These are phyloP conservation scores for Daucus carota DNA, from an alignment of 129 eudicot species.

Conservation along the genomic window DNA sequence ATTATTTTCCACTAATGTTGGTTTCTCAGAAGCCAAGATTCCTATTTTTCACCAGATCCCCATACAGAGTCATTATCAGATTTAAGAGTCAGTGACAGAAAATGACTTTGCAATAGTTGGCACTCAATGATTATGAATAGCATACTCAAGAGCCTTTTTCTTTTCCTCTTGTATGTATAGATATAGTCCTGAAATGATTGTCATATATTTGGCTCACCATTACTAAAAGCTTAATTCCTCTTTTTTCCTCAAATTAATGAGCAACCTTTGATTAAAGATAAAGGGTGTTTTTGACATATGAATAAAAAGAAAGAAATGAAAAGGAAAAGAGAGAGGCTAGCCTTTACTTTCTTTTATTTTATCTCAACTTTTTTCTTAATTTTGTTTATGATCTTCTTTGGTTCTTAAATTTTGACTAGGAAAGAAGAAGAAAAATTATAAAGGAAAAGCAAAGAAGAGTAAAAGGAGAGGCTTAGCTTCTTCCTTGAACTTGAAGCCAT, in stretches of 20 bases:
- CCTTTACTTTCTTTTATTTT: slow-evolving; percentile 33
- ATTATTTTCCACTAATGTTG: neutral
- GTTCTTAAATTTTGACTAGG: slow-evolving; percentile 14
- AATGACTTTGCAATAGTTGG: slow-evolving; percentile 26
- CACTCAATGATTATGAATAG: slow-evolving; percentile 15
- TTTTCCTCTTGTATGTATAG: slow-evolving; percentile 23
- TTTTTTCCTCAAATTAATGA: slow-evolving; percentile 42
- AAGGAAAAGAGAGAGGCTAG: slow-evolving; percentile 35
- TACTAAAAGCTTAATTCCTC: slow-evolving; percentile 62
- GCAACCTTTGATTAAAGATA: slow-evolving; percentile 62
- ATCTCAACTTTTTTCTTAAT: slow-evolving; percentile 29
- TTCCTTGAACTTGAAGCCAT: slow-evolving; percentile 75
- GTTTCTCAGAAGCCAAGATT: slow-evolving; percentile 4
- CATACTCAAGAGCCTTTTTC: slow-evolving; percentile 6
- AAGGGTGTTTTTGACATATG: slow-evolving; percentile 72
- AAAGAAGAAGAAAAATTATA: slow-evolving; percentile 12
- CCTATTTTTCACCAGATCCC: slow-evolving; percentile 6
- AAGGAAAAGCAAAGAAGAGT: slow-evolving; percentile 16
- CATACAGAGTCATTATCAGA: slow-evolving; percentile 14
- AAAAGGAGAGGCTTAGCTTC: slow-evolving; percentile 61
- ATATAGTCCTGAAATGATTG: slow-evolving; percentile 18
- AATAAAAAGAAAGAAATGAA: slow-evolving; percentile 20
- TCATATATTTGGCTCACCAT: slow-evolving; percentile 30
- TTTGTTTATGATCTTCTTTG: slow-evolving; percentile 20
- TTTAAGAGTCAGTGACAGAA: slow-evolving; percentile 6